Base-by-base conservation (phyloP, 1,284 basidiomycete genomes). In the Wallemia hederae region DNA sequence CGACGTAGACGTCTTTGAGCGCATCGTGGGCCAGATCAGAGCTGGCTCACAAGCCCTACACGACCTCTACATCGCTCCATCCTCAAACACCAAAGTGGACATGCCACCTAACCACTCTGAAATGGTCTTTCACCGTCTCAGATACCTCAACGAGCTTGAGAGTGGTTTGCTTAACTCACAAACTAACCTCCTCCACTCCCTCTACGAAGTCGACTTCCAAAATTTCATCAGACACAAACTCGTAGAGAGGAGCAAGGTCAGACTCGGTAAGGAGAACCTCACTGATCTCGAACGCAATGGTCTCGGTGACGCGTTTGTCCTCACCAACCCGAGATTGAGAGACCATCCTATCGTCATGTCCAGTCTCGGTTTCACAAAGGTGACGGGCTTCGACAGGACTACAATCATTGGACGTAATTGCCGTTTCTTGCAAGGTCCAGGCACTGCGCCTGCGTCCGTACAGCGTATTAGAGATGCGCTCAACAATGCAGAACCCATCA, bases 371-470 rank as follows among this genome's bases (percentile, higher is more conserved):
- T 62, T 63, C 39, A 59, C 34, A 24, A 22, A 26, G 14, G 25
- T 61, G 1, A 60, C 34, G n/a, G 61, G 63, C 24, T 63, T 62
- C 57, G 22, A 27, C n/a, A 33, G 34, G 2, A 25, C 24, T 17
- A 49, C 62, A 2, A 63, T 63, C 34, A 27, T 63, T n/a, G 63
- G 63, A 1, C 34, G 63, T 15, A 63, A 62, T 39, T 63, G 63
- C 58, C 62, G 67, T 7, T 68, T 67, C 63, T 60, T 68, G 15
- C 66, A 66, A 60, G 64, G 63, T 24, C 66, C 67, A 14, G 61
- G 62, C 5, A 67, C 67, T 2, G 59, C 60, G 19, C 62, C 61
- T 7, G 63, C 62, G 0, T 31, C 62, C 2, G 63, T 67, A 1
- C 60, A 66, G 57, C 29, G 65, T 1, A 62, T 67, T 24, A 59